phyloP scores from a whole-genome alignment of 2,329 filamentous ascomycete genomes.

The Chrysosporium queenslandicum region DNA sequence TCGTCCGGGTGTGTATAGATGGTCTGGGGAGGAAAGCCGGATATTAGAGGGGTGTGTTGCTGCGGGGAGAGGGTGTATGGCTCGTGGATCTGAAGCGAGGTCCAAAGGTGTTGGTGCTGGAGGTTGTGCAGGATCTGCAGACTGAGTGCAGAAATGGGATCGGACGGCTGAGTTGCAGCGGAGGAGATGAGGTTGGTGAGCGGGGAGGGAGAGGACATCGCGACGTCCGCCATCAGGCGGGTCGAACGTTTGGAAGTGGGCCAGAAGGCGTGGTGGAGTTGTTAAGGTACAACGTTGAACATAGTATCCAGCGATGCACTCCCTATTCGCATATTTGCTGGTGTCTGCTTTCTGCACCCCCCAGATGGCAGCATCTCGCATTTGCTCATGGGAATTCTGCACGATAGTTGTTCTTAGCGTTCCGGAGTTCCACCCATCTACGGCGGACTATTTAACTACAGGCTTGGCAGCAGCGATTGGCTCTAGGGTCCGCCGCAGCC shows the following conservation, averaged over 20 bases:
- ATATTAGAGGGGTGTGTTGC: slow-evolving; percentile 44
- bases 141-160: slow-evolving; percentile 39
- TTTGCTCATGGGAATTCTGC: no score
- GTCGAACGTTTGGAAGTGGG: not conserved
- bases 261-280: not conserved
- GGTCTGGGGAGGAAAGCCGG: slow-evolving; percentile 50
- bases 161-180: slow-evolving; percentile 18
- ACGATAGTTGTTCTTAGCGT: no score
- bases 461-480: no score
- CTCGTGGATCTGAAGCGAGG: slow-evolving; percentile 45
- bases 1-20: slow-evolving; percentile 57
- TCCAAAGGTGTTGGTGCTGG: slow-evolving; percentile 53
- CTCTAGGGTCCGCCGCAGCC: no score
- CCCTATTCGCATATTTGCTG: not conserved
- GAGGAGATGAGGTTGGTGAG: slow-evolving; percentile 34
- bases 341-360: no score
- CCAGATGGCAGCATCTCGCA: no score
- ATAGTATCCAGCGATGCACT: not conserved
- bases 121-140: slow-evolving; percentile 55
- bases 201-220: slow-evolving; percentile 26
- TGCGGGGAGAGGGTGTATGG: slow-evolving; percentile 22
- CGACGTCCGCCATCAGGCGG: not conserved
- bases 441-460: no score
- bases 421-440: no score
- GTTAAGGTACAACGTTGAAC: not conserved